Evolutionary conservation across 495 filamentous ascomycete genomes (phyloP).

Genomic region (Hyphodiscus hymeniophilus): DNA sequence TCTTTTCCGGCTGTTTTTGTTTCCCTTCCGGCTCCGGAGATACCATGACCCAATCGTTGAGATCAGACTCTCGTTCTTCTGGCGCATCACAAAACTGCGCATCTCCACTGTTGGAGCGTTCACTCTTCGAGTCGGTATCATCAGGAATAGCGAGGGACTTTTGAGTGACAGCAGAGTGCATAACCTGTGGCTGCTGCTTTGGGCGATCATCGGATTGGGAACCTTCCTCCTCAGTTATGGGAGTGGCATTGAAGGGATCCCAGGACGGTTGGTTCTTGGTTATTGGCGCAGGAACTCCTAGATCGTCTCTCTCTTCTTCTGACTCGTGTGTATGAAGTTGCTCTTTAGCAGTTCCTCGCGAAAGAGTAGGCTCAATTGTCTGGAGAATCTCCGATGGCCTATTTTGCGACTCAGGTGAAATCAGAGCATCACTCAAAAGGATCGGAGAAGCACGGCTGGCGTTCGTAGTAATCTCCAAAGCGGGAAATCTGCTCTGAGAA

Average conservation of each 20-base stretch:
- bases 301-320: not conserved
- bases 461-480: not conserved
- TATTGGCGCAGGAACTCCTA: conserved; percentile 17
- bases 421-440: conserved; percentile 5
- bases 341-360: not conserved
- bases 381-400: too few relatives aligned
- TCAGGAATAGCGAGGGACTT: not conserved
- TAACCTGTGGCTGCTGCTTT: not conserved
- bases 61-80: conserved; percentile 11
- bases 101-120: conserved; percentile 10
- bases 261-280: conserved; percentile 22
- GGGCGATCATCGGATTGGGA: conserved; percentile 9
- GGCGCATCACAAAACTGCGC: conserved; percentile 6
- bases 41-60: conserved; percentile 30
- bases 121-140: conserved; percentile 1
- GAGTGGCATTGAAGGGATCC: conserved; percentile 21
- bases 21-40: conserved; percentile 10
- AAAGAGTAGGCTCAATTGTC: not conserved
- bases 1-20: not conserved
- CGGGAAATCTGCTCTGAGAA: not conserved
- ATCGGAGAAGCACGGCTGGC: not conserved
- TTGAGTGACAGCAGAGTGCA: not conserved
- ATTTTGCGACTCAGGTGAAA: not conserved
- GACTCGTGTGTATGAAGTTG: not conserved
- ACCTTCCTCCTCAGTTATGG: conserved; percentile 21